A percentile compares a stretch with the other conserved stretches of the same genome.
Evolutionary conservation across 305 asterid species (phyloP).

Genomic region (Solanum hybrid): DNA sequence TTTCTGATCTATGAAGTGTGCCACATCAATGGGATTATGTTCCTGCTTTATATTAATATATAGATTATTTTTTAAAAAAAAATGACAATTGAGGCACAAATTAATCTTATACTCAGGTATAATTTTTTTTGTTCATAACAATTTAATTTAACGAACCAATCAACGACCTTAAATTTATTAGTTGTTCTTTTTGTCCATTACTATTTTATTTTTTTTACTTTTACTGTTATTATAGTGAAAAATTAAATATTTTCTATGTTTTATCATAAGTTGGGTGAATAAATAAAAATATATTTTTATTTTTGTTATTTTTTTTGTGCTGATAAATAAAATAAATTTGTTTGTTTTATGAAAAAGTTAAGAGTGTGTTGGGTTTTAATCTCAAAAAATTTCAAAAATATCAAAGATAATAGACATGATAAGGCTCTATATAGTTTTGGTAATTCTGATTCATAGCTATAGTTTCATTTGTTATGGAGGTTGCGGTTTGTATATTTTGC

Average conservation of each 20-base stretch:
- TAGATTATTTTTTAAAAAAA: too few relatives aligned
- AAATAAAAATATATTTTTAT: background rate
- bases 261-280: background rate
- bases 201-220: background rate
- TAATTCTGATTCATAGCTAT: too few relatives aligned
- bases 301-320: background rate
- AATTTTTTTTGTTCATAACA: background rate
- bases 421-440: background rate
- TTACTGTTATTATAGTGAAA: background rate
- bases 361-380: background rate
- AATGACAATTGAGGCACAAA: too few relatives aligned
- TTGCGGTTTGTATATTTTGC: background rate
- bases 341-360: background rate
- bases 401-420: too few relatives aligned
- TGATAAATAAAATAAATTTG: background rate
- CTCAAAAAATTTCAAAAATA: too few relatives aligned
- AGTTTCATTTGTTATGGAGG: too few relatives aligned
- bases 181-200: background rate
- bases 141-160: background rate
- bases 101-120: too few relatives aligned
- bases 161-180: background rate
- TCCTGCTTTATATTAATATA: too few relatives aligned
- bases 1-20: too few relatives aligned
- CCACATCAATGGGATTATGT: too few relatives aligned
- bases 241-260: background rate